Base-by-base conservation (phyloP, 1,284 basidiomycete genomes). In the Apiotrichum gamsii region DNA sequence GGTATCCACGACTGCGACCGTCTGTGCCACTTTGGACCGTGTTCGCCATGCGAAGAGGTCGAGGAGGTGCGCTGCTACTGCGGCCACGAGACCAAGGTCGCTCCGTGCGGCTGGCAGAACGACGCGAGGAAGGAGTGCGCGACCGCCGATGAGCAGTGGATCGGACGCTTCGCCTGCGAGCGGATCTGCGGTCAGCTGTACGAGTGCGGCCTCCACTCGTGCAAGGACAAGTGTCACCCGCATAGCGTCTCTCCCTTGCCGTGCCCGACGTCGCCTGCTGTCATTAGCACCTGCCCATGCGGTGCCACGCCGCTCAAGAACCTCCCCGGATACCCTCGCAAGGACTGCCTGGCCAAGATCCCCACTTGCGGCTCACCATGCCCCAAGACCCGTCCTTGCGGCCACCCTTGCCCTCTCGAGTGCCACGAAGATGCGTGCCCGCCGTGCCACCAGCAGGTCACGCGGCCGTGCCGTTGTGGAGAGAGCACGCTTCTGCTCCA, bases 381-480 rank as follows among this genome's bases (percentile, higher is more conserved):
- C 65, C 77, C 78, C 47, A 87, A 83, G 63, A 73, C 75, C 0
- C 78, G 84, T 18, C 69, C 76, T 1, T 85, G 90, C 65, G 74
- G 78, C 15, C 87, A 90, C 70, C 70, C 73, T 1, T 95, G 91
- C 60, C 72, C 77, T 53, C 36, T 83, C 79, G 61, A 52, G 15
- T 77, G 76, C 43, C 76, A 77, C 56, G 54, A 55, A 18, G 76
- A 74, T 10, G 48, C 57, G 8, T 93, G 89, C 59, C 84, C 85
- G 0, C 85, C 87, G 0, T 93, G 90, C 66, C 68, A 72, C 1
- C 78, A 84, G 43, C 73, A 76, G 31, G 75, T 90, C 28, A 76
- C 81, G 4, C 76, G 83, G 8, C 84, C 85, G 1, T 93, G 89
- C 64, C 78, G 89, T 30, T 93, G 89, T 54, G 88, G 88, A 0